Percentiles rank a stretch among this genome's conserved stretches.
Evolutionary conservation across 257 asterid genomes (phyloP).

Genomic region (Rubia yunnanensis): DNA sequence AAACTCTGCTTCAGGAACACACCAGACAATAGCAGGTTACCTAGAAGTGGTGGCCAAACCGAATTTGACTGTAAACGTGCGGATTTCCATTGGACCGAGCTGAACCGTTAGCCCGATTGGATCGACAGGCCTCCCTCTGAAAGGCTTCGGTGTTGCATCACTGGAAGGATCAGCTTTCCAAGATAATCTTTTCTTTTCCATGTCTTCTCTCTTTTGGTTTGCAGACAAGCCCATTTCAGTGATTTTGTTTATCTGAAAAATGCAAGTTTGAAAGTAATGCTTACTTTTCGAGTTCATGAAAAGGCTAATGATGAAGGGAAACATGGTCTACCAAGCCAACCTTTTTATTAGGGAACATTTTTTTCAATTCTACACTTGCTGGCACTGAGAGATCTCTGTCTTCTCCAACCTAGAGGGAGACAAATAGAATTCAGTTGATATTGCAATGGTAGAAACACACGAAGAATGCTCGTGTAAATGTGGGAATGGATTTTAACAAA

Average conservation of each 20-base stretch:
- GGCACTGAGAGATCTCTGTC: constrained; percentile 67
- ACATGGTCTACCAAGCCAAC: constrained; percentile 28
- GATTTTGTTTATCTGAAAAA: constrained; percentile 40
- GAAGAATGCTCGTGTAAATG: background rate
- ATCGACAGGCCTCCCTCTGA: constrained; percentile 62
- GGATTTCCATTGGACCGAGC: constrained; percentile 84
- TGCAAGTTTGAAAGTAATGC: background rate
- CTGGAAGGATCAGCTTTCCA: constrained; percentile 59
- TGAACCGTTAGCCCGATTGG: constrained; percentile 50
- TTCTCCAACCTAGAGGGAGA: constrained; percentile 54
- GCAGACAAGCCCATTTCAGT: constrained; percentile 64
- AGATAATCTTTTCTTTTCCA: constrained; percentile 55
- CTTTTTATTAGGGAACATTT: constrained; percentile 58
- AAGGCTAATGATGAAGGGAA: background rate
- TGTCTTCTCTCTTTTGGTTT: constrained; percentile 67
- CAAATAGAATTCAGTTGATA: background rate
- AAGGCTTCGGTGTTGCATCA: constrained; percentile 6
- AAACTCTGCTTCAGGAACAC: background rate
- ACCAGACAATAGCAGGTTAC: background rate
- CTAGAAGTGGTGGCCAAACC: constrained; percentile 6
- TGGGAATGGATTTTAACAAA: constrained; percentile 18
- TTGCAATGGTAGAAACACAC: background rate
- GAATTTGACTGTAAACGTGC: constrained; percentile 58
- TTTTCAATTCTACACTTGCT: constrained; percentile 64
- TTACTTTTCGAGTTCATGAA: background rate